Evolutionary conservation across 1,284 basidiomycete species (phyloP).

Genomic region (Coniferiporia weirii): DNA sequence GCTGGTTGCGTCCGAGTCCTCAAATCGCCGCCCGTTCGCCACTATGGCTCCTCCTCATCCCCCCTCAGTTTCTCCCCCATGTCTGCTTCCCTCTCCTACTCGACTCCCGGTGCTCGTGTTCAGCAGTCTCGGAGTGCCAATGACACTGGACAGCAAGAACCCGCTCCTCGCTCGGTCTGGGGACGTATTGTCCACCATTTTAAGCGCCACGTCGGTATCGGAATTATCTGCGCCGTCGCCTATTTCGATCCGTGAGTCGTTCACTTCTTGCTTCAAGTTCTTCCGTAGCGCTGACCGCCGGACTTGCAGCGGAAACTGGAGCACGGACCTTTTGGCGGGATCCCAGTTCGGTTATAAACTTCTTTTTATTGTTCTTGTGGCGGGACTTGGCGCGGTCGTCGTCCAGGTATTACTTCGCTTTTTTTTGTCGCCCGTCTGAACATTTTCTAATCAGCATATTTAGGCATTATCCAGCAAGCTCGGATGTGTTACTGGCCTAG

Average conservation of each 20-base stretch:
- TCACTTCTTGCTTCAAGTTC: background rate
- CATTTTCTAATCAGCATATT: conserved; percentile 9
- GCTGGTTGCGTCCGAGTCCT: background rate
- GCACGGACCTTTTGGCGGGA: conserved; percentile 70
- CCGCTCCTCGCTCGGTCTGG: background rate
- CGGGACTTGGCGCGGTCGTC: conserved; percentile 79
- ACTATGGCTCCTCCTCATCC: background rate
- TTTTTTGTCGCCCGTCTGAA: background rate
- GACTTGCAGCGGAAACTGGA: conserved; percentile 63
- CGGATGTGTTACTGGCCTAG: conserved; percentile 66
- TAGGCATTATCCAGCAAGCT: conserved; percentile 59
- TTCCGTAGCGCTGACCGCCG: background rate
- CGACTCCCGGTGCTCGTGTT: background rate
- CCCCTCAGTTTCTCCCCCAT: background rate
- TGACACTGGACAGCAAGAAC: background rate
- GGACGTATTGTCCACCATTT: conserved; percentile 32
- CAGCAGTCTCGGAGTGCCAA: background rate
- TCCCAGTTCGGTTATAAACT: conserved; percentile 79
- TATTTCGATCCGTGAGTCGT: conserved; percentile 51
- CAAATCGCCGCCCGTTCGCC: background rate
- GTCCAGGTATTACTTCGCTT: conserved; percentile 51
- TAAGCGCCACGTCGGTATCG: conserved; percentile 42
- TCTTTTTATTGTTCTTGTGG: conserved; percentile 80
- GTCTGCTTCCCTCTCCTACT: background rate
- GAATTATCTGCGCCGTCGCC: conserved; percentile 47